Conservation (phyloP, 78 protist genomes). For the Dictyostelium firmibasis region DNA sequence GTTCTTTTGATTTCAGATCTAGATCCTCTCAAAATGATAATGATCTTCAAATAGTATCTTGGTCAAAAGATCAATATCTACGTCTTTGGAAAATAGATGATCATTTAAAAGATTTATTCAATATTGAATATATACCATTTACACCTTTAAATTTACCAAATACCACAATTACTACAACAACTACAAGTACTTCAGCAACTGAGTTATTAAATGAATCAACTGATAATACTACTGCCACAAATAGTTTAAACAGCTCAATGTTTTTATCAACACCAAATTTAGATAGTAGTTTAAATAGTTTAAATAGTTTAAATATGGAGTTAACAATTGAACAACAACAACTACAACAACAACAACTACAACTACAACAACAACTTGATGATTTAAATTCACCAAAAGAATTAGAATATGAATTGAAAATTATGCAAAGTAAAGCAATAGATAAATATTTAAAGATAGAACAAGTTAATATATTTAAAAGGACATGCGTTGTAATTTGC, state of each 20-base stretch:
- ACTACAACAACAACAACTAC: neutral
- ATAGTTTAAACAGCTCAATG: neutral
- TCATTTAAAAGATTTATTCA: conserved; percentile 4
- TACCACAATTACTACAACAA: neutral
- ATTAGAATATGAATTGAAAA: conserved; percentile 57
- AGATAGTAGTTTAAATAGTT: neutral
- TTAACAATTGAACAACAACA: neutral
- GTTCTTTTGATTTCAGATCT: conserved; percentile 64
- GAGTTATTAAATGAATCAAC: neutral
- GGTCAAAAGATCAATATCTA: conserved; percentile 81
- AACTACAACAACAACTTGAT: neutral
- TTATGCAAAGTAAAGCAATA: conserved; percentile 36
- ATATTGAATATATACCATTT: conserved; percentile 23
- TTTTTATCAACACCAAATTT: neutral
- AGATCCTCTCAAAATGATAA: neutral
- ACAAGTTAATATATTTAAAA: conserved; percentile 35
- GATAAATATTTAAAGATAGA: conserved; percentile 48
- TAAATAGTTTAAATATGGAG: neutral
- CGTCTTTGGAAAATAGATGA: conserved; percentile 76
- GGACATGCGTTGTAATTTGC: conserved; percentile 39
- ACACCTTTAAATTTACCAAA: neutral
- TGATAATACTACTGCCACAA: neutral
- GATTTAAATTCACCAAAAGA: conserved; percentile 19
- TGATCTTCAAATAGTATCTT: conserved; percentile 75
- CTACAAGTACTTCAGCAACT: neutral